Conservation (phyloP, 306 rosid species). For the Vicia villosa region DNA sequence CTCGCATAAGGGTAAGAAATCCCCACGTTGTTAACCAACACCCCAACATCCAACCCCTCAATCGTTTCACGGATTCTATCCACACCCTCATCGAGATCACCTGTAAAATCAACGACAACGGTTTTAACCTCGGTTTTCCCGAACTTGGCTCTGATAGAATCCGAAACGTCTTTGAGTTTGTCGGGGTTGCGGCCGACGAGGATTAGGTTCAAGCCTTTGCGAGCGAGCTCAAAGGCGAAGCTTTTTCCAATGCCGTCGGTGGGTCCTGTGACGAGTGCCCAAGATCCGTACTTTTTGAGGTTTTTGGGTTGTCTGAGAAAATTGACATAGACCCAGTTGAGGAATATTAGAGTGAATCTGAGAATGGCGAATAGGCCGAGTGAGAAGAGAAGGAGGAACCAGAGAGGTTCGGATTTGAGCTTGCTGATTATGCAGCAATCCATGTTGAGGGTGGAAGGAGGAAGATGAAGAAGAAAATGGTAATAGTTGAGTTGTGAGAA, state of each 20-base stretch:
- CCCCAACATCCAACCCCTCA: constrained; percentile 86
- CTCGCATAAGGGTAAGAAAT: constrained; percentile 88
- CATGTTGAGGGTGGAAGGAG: constrained; percentile 40
- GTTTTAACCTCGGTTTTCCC: constrained; percentile 54
- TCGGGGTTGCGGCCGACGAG: constrained; percentile 83
- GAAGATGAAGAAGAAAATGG: neutral
- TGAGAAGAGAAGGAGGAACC: constrained; percentile 49
- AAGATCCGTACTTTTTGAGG: constrained; percentile 72
- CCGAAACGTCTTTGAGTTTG: constrained; percentile 77
- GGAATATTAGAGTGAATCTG: constrained; percentile 33
- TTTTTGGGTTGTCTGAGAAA: constrained; percentile 71
- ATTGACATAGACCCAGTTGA: constrained; percentile 74
- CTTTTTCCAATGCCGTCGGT: constrained; percentile 82
- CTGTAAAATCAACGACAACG: constrained; percentile 76
- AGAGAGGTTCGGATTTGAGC: constrained; percentile 68
- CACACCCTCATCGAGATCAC: constrained; percentile 74
- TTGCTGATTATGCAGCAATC: constrained; percentile 41
- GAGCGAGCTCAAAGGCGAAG: constrained; percentile 76
- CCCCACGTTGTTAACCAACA: constrained; percentile 86
- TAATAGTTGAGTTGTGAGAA: too few relatives aligned
- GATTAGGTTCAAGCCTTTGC: constrained; percentile 64
- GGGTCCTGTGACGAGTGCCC: constrained; percentile 86
- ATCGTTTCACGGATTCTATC: constrained; percentile 52
- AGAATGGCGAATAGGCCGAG: constrained; percentile 53
- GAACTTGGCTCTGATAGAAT: constrained; percentile 55